A percentile compares a stretch with the other conserved stretches of the same genome.
phyloP scores from a whole-genome alignment of 768 basidiomycete genomes.

The Mycena metata region DNA sequence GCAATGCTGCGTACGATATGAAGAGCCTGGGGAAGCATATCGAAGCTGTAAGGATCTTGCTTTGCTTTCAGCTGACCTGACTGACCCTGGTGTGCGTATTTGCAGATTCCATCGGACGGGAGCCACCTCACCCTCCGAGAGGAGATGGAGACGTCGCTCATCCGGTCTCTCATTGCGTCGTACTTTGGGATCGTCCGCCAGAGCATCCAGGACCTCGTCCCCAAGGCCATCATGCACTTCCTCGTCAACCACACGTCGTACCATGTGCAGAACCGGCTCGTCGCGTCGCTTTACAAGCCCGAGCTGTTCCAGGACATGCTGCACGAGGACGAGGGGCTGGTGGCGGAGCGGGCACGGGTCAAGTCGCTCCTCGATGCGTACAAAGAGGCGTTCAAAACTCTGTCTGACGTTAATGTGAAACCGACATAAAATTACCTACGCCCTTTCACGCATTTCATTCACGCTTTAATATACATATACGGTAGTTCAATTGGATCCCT shows the following conservation, averaged over 20 bases:
- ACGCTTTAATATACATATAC: conserved; percentile 30
- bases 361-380: conserved; percentile 97
- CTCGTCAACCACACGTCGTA: conserved; percentile 97
- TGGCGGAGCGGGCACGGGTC: conserved; percentile 92
- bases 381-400: conserved; percentile 91
- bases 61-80: conserved; percentile 11
- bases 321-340: conserved; percentile 95
- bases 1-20: conserved; percentile 95
- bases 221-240: conserved; percentile 99
- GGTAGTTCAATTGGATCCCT: conserved; percentile 7
- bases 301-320: conserved; percentile 91
- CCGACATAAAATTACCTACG: conserved; percentile 55
- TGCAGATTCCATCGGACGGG: conserved; percentile 71
- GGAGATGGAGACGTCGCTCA: conserved; percentile 96
- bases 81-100: conserved; percentile 37
- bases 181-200: conserved; percentile 98
- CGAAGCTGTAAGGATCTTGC: conserved; percentile 82
- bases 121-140: conserved; percentile 81
- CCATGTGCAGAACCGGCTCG: conserved; percentile 95
- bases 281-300: conserved; percentile 95
- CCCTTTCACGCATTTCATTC: conserved; percentile 18
- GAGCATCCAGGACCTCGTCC: conserved; percentile 96
- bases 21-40: conserved; percentile 98
- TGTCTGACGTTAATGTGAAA: conserved; percentile 87
- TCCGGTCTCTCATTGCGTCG: conserved; percentile 93